Base-by-base conservation (phyloP, 2,329 filamentous ascomycete species). In the Neoarthrinium moseri region DNA sequence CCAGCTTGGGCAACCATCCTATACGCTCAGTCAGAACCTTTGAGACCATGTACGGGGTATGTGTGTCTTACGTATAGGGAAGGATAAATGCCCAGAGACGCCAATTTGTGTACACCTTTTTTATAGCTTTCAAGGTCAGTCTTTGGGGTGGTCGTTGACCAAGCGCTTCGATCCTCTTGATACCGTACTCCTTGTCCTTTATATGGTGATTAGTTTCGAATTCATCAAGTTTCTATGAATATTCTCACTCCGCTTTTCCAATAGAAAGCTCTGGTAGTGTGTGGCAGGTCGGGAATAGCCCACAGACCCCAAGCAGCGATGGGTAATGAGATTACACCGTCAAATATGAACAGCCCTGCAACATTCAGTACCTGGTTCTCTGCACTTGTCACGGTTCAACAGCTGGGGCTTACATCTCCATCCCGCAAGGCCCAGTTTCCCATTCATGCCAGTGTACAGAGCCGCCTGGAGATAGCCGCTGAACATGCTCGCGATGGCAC, bases 321-420 rank as follows among this genome's bases (percentile, higher is more conserved):
- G 1, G 73, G 72, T 2, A 75, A 45, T 1, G 72, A 75, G 45
- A 75, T 75, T 8, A 75, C 58, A 3, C 70, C 70, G 46, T 75
- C 72, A 21, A 76, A 69, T 3, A 57, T 46, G 20, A 66, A 66
- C 0, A 43, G 41, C 41, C 24, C 35, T 38, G 15, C 6, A 17
- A 13, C 6, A 13, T 37, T 20, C 34, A 37, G 34, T 20, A 20
- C 8, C n/a, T n/a, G n/a, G n/a, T n/a, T 20, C 15, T 5, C 8
- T 20, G n/a, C 8, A 20, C 11, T 23, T 8, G 21, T 21, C n/a
- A 7, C n/a, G 21, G 21, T 2, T 6, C 20, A 2, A 20, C 6
- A 10, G 6, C 17, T 6, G 6, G 15, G 20, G 21, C 34, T 38
- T 20, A 24, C 39, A 43, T 22, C 21, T 17, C 41, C 41, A 43